phyloP scores from a whole-genome alignment of 2,329 filamentous ascomycete genomes.

The Fusarium decemcellulare region DNA sequence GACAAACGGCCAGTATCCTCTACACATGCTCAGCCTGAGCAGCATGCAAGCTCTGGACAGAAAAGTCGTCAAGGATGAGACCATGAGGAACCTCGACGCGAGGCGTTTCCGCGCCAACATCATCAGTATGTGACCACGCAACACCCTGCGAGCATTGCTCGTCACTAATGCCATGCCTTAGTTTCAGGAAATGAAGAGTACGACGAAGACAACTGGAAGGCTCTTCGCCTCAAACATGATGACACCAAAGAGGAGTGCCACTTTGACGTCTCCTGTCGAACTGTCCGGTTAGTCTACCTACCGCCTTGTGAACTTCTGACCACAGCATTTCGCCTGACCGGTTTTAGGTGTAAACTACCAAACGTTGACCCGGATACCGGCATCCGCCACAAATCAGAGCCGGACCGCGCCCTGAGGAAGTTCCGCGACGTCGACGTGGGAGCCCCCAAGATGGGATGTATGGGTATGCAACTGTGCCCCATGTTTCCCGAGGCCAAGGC shows the following conservation, averaged over 20 bases:
- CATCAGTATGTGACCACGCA: slow-evolving; percentile 61
- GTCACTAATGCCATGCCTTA: slow-evolving; percentile 43
- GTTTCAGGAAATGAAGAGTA: slow-evolving; percentile 75
- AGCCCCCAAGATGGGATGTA: slow-evolving; percentile 67
- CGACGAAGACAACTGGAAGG: slow-evolving; percentile 79
- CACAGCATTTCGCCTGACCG: slow-evolving; percentile 13
- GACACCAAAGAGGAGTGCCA: slow-evolving; percentile 38
- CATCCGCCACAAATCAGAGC: slow-evolving; percentile 67
- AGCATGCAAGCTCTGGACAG: slow-evolving; percentile 74
- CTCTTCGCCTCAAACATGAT: slow-evolving; percentile 65
- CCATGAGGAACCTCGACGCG: slow-evolving; percentile 68
- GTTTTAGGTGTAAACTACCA: slow-evolving; percentile 74
- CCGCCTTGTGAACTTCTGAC: background rate
- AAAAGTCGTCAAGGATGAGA: slow-evolving; percentile 66
- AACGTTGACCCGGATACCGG: slow-evolving; percentile 77
- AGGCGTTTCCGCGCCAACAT: slow-evolving; percentile 81
- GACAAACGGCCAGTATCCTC: slow-evolving; percentile 68
- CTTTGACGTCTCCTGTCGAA: slow-evolving; percentile 74
- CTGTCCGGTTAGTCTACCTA: slow-evolving; percentile 65
- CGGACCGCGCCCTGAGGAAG: slow-evolving; percentile 70
- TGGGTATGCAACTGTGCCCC: slow-evolving; percentile 78
- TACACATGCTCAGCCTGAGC: slow-evolving; percentile 76
- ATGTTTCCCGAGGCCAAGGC: slow-evolving; percentile 56
- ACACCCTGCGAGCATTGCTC: slow-evolving; percentile 1
- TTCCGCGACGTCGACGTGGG: slow-evolving; percentile 74